Evolutionary conservation across 2,329 filamentous ascomycete genomes (phyloP).

Genomic region (Colletotrichum lentis): DNA sequence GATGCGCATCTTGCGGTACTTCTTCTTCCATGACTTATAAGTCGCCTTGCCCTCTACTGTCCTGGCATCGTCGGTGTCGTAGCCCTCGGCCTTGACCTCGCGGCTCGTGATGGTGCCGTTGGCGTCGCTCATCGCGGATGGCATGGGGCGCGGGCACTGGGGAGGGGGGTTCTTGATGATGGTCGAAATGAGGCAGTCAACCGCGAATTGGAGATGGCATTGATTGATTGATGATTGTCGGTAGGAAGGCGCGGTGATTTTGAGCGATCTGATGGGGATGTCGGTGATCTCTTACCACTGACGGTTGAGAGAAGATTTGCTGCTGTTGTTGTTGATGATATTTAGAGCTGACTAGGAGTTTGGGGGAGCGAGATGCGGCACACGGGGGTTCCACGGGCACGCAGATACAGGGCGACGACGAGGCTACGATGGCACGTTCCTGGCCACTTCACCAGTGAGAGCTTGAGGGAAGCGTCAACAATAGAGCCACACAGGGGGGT

Average conservation of each 20-base stretch:
- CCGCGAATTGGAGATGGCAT: background rate
- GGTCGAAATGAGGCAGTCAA: conserved; percentile 12
- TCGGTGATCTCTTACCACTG: conserved; percentile 8
- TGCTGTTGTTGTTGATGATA: conserved; percentile 24
- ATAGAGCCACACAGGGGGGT: conserved; percentile 23
- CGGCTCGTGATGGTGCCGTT: conserved; percentile 40
- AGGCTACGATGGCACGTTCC: conserved; percentile 37
- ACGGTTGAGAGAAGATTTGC: background rate
- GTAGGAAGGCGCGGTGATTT: background rate
- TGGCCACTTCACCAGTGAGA: conserved; percentile 33
- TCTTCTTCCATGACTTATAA: conserved; percentile 83
- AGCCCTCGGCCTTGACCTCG: conserved; percentile 55
- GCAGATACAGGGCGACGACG: conserved; percentile 34
- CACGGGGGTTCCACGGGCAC: conserved; percentile 27
- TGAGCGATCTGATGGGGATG: background rate
- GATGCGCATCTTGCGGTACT: conserved; percentile 91
- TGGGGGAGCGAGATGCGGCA: conserved; percentile 9
- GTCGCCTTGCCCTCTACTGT: conserved; percentile 58
- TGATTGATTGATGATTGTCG: conserved; percentile 2
- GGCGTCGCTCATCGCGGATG: conserved; percentile 45
- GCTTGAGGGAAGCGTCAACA: conserved; percentile 34
- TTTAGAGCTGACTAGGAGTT: conserved; percentile 14
- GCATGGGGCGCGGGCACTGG: conserved; percentile 15
- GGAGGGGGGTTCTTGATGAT: conserved; percentile 8
- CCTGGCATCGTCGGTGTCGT: conserved; percentile 46